Conservation (phyloP, 139 green algal species). For the Tetradesmus obliquus region DNA sequence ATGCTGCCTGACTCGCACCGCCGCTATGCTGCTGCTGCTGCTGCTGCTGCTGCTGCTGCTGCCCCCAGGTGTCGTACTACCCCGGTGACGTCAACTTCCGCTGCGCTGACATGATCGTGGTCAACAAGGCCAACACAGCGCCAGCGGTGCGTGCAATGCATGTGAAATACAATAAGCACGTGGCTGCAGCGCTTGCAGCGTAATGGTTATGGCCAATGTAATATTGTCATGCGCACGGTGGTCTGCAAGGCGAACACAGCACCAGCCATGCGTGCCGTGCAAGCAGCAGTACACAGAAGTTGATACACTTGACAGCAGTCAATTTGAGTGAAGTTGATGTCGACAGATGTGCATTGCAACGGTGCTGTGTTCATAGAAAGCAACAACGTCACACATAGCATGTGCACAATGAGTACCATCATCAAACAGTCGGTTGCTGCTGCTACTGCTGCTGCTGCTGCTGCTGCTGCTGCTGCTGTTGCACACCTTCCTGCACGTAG, state of each 20-base stretch:
- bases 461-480: not conserved
- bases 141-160: constrained; percentile 25
- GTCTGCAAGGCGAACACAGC: too few relatives aligned
- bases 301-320: too few relatives aligned
- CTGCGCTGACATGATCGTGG: constrained; percentile 52
- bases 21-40: not conserved
- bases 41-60: not conserved
- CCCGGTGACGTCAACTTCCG: constrained; percentile 64
- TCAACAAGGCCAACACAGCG: constrained; percentile 72
- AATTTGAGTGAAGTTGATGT: too few relatives aligned
- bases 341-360: too few relatives aligned
- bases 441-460: not conserved
- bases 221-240: too few relatives aligned
- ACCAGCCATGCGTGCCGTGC: too few relatives aligned
- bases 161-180: not conserved
- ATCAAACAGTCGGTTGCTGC: not conserved
- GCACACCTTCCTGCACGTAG: not conserved
- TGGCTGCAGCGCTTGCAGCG: not conserved
- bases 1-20: not conserved
- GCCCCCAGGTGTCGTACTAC: constrained; percentile 31
- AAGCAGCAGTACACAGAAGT: too few relatives aligned
- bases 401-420: not conserved
- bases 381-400: not conserved
- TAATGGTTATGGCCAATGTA: too few relatives aligned
- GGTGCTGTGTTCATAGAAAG: too few relatives aligned